Base-by-base conservation (phyloP, 2,329 filamentous ascomycete species). In the Verticillium dahliae region DNA sequence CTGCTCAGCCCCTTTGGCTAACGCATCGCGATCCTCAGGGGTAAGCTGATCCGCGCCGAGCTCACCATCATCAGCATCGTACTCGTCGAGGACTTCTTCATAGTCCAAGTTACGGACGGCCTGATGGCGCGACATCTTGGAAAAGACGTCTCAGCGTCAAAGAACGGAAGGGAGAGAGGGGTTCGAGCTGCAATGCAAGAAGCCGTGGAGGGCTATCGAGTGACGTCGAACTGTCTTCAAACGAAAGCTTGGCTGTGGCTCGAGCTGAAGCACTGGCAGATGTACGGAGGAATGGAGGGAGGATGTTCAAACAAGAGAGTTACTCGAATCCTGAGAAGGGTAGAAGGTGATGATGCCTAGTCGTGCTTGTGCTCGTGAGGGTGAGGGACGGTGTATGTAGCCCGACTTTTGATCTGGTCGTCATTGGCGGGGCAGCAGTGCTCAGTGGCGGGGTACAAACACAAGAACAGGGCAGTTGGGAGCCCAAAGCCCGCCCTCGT, bases 1-100 rank as follows among this genome's bases (percentile, higher is more conserved):
- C 65, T 88, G 81, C 45, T 81, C 78, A 1, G 88, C 91, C 58
- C 87, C 89, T 45, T 84, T 74, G 45, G 82, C 81, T 83, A 96
- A 84, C 13, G 75, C 72, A 9, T 70, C 73, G 50, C 73, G 74
- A 64, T 83, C 81, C 65, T 83, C 81, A 1, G 76, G 70, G 59
- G 77, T 81, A 54, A 82, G 71, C 66, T 81, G 72, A 62, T 79
- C 78, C 15, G 76, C 75, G 15, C 75, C 80, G 14, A 76, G 77
- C 6, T 79, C 78, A 45, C 78, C 75, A 1, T 70, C 76, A 27
- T 68, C 73, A 6, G 72, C 77, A 45, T 84, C 81, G 59, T 81
- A 59, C 39, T 63, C 62, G 38, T 63, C 62, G 50, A 61, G 60
- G 10, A 55, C 81, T 15, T 82, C 76, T 64, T 82, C 75, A 68